Conservation (phyloP, 208 protist genomes). For the Leishmania mexicana region DNA sequence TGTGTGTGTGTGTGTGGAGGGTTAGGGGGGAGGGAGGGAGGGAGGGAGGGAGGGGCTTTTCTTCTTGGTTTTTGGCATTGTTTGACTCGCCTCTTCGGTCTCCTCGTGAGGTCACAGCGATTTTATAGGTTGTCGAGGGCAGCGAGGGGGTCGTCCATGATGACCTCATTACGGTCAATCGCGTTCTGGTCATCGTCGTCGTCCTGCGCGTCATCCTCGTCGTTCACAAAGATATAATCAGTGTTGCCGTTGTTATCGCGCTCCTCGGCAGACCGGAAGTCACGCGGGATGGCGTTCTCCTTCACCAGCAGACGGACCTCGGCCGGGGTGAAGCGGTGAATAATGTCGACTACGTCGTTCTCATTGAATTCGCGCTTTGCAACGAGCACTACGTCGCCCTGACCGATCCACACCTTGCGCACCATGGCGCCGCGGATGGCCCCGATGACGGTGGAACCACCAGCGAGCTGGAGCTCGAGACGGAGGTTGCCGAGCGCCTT, state of each 20-base stretch:
- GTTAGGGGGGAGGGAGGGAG: no score
- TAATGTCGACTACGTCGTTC: constrained; percentile 86
- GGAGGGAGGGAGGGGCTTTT: no score
- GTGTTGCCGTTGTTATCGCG: constrained; percentile 51
- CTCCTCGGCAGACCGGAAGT: constrained; percentile 81
- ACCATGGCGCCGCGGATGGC: constrained; percentile 86
- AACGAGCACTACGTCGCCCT: constrained; percentile 83
- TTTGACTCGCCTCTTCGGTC: not conserved
- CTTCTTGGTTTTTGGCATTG: not conserved
- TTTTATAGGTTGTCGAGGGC: constrained; percentile 71
- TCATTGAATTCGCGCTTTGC: constrained; percentile 80
- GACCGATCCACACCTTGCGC: constrained; percentile 81
- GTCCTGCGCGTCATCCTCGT: constrained; percentile 56
- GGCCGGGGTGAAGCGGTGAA: constrained; percentile 71
- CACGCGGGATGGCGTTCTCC: constrained; percentile 80
- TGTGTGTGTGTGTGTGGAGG: not conserved
- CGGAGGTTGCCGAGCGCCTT: constrained; percentile 97
- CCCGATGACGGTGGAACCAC: constrained; percentile 78
- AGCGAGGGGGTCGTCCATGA: constrained; percentile 75
- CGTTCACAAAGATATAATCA: constrained; percentile 84
- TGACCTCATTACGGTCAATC: constrained; percentile 71
- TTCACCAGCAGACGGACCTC: constrained; percentile 83
- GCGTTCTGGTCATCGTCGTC: constrained; percentile 58
- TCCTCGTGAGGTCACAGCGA: not conserved
- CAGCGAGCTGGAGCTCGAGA: constrained; percentile 92